Base-by-base conservation (phyloP, 805 yeast genomes). In the Candida maltosa region DNA sequence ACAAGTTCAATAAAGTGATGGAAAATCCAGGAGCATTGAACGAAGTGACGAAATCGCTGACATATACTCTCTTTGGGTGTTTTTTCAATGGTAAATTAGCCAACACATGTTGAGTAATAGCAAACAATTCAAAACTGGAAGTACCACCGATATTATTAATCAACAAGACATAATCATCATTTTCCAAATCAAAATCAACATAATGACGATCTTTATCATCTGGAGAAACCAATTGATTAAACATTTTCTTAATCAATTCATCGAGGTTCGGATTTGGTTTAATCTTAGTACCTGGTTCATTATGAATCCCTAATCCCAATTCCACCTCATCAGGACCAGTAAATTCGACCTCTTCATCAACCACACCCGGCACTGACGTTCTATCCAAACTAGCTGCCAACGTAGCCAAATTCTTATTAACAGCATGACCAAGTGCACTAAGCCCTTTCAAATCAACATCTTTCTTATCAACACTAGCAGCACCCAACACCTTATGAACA, bases 221-320 rank as follows among this genome's bases (percentile, higher is more conserved):
- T 22, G 71, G 58, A 37, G 80, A 80, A 23, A 84, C 52, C 39
- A 89, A 60, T 49, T 77, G 76, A 29, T 78, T 68, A 35, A 83
- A 70, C 67, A 91, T 69, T 20, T 75, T 68, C 17, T 69, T 65
- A 19, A 70, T 39, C 35, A 91, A 62, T 0, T 73, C 74, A 12
- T 77, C 80, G 33, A 87, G 76, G 1, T 76, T 55, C 17, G 97
- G 96, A 47, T 89, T 76, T 12, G 84, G 83, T 19, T 69, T 61
- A 25, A 76, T 52, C 42, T 76, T 74, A 35, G 50, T 69, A 42
- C 97, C 97, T 1, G 96, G 93, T 57, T 89, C 97, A 51, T 89
- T 89, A 60, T 89, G 97, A 41, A 89, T 89, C 29, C 97, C 97
- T 80, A 89, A 82, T 18, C 97, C 97, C 39, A 89, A 71, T 58